Conservation (phyloP, 179 eudicot species). For the Patellifolia procumbens region DNA sequence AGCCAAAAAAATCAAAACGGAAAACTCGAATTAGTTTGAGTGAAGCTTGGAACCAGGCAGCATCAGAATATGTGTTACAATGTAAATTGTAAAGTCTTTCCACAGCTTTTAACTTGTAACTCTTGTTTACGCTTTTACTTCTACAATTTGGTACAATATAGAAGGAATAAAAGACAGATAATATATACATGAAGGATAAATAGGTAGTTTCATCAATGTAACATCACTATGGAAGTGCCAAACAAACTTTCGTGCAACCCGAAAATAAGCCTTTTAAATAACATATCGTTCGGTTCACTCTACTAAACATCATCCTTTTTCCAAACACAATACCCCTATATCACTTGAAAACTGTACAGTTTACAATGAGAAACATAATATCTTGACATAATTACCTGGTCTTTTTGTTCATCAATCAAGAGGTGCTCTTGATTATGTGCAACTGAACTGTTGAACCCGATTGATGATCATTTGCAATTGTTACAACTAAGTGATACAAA, state of each 20-base stretch:
- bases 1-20: neutral
- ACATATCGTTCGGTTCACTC: neutral
- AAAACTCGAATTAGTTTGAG: neutral
- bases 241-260: neutral
- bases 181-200: neutral
- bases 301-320: neutral
- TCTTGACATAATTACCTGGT: neutral
- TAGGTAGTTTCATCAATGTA: neutral
- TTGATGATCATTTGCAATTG: neutral
- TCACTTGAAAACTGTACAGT: conserved; percentile 26
- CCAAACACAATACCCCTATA: conserved; percentile 8
- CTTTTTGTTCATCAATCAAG: neutral
- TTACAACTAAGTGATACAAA: neutral
- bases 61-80: neutral
- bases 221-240: neutral
- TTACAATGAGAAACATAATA: conserved; percentile 8
- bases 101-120: neutral
- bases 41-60: neutral
- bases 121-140: too few relatives aligned
- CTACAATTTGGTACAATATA: neutral
- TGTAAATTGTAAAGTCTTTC: neutral
- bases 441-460: conserved; percentile 7
- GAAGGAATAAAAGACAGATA: neutral
- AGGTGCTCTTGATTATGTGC: conserved; percentile 22
- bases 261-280: neutral